Base-by-base conservation (phyloP, 1,284 basidiomycete species). In the Quambalaria eucalypti region DNA sequence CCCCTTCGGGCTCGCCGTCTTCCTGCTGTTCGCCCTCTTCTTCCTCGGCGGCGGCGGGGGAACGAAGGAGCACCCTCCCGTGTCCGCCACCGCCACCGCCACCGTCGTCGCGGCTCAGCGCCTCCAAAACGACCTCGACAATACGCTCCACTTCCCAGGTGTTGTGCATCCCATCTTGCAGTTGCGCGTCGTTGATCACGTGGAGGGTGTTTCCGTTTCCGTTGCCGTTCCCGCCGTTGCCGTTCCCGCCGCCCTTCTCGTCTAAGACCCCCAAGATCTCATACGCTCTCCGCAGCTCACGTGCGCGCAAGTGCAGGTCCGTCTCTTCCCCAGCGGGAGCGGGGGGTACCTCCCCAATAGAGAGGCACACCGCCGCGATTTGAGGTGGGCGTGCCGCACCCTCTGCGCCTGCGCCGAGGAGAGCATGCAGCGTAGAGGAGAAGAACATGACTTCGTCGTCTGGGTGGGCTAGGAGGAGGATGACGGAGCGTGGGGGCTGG, bases 361-460 rank as follows among this genome's bases (percentile, higher is more conserved):
- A 81, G 5, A 83, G 61, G 56, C 80, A 81, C 12, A 82, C 60
- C 0, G 75, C 78, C 3, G 65, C 65, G 1, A 79, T 65, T 4
- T 71, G 61, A n/a, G n/a, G n/a, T n/a, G n/a, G n/a, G n/a, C 54
- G 75, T 74, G 4, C 76, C 74, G 0, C 69, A 57, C 3, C 31
- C 8, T n/a, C 31, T 9, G 31, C 36, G 16, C 21, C 4, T 12
- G 42, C 12, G 21, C 55, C 64, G 16, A 87, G 77, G 2, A 83
- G 79, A 28, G 84, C 78, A 19, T 69, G 59, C 10, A 93, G 71
- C 0, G 86, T 86, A 0, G 90, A 90, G 0, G 84, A 85, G 71
- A 95, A 95, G 80, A 95, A 95, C 81, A 92, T 83, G 70, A 84
- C 84, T 78, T 93, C 90, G 72, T 93, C 90, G 71, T 93, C 90